Evolutionary conservation across 106 monocot species (phyloP).

Genomic region (Platanthera zijinensis): DNA sequence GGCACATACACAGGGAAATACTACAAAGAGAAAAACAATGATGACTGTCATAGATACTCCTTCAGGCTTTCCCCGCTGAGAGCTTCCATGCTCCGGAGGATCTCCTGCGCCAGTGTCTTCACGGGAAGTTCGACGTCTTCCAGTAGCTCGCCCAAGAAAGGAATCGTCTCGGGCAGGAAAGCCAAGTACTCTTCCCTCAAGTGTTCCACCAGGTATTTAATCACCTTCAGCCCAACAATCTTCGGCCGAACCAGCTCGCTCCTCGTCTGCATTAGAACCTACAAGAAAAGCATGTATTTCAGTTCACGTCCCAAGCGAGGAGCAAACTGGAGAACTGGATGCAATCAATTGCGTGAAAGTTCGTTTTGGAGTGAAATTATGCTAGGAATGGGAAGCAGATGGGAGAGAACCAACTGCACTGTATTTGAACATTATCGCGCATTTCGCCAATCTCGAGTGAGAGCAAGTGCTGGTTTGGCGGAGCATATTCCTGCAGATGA

Average conservation of each 20-base stretch:
- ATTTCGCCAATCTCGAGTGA: too few relatives aligned
- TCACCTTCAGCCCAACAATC: conserved; percentile 62
- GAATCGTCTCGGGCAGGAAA: conserved; percentile 75
- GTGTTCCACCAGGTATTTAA: conserved; percentile 69
- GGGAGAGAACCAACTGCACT: too few relatives aligned
- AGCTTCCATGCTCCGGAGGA: conserved; percentile 72
- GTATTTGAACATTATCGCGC: too few relatives aligned
- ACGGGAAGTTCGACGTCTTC: conserved; percentile 82
- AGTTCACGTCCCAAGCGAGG: not conserved
- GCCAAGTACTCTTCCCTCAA: conserved; percentile 86
- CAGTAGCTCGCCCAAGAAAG: conserved; percentile 82
- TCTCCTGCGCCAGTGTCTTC: conserved; percentile 65
- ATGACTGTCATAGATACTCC: conserved; percentile 36
- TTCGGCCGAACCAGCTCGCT: conserved; percentile 61
- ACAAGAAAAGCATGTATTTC: conserved; percentile 4
- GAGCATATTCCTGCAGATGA: too few relatives aligned
- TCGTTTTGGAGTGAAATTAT: too few relatives aligned
- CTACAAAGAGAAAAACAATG: too few relatives aligned
- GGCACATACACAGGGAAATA: too few relatives aligned
- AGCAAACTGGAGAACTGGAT: too few relatives aligned
- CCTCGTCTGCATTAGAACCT: conserved; percentile 95
- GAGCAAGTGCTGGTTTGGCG: too few relatives aligned
- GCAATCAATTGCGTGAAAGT: too few relatives aligned
- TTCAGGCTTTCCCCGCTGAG: conserved; percentile 82
- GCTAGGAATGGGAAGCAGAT: too few relatives aligned